Evolutionary conservation across 2,329 filamentous ascomycete species (phyloP).

Genomic region (Aspergillus sp.): DNA sequence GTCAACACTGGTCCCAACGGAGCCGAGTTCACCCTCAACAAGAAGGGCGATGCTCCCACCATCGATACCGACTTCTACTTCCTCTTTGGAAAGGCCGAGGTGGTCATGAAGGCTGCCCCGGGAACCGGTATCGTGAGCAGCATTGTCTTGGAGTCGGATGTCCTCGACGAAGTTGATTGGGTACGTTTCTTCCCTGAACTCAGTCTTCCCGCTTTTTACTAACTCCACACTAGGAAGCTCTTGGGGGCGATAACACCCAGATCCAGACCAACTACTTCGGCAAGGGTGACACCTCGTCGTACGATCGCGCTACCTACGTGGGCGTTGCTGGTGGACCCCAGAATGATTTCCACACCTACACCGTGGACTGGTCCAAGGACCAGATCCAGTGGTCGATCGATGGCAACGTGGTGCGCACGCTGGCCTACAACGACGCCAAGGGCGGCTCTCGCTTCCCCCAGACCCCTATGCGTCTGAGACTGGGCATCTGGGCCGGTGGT

Average conservation of each 20-base stretch:
- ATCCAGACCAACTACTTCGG: slow-evolving; percentile 92
- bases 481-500: slow-evolving; percentile 70
- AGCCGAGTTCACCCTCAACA: slow-evolving; percentile 73
- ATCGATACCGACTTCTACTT: slow-evolving; percentile 91
- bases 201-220: slow-evolving; percentile 4
- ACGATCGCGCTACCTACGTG: slow-evolving; percentile 82
- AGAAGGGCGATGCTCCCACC: slow-evolving; percentile 79
- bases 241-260: slow-evolving; percentile 33
- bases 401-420: slow-evolving; percentile 58
- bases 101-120: slow-evolving; percentile 79
- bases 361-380: slow-evolving; percentile 64
- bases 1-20: slow-evolving; percentile 69
- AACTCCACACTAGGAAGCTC: slow-evolving; percentile 29
- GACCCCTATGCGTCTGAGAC: slow-evolving; percentile 68
- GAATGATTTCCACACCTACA: slow-evolving; percentile 44
- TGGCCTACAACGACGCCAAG: slow-evolving; percentile 59
- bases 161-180: slow-evolving; percentile 93
- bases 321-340: slow-evolving; percentile 56
- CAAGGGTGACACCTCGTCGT: slow-evolving; percentile 75
- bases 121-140: slow-evolving; percentile 91
- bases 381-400: slow-evolving; percentile 65
- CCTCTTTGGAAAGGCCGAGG: slow-evolving; percentile 91
- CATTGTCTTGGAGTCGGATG: slow-evolving; percentile 87
- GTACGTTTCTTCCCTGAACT: slow-evolving; percentile 63
- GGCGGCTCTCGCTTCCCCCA: slow-evolving; percentile 63